A percentile compares a stretch with the other conserved stretches of the same genome.
phyloP scores from a whole-genome alignment of 768 basidiomycete species.

The Termitomyces eurrhizus region DNA sequence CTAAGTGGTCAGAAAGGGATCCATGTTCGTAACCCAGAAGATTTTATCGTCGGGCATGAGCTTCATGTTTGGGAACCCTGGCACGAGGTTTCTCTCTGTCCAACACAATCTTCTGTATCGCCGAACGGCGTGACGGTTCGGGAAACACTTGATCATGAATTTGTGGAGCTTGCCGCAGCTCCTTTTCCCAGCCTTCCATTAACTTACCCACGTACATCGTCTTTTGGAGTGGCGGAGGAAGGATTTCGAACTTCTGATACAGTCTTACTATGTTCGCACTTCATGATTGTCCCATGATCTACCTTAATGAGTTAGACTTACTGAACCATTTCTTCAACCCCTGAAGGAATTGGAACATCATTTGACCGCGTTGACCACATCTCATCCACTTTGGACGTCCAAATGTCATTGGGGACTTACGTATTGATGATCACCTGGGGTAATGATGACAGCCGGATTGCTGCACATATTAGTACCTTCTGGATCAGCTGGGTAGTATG shows the following conservation, averaged over 20 bases:
- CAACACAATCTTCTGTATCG: background rate
- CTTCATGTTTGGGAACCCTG: slow-evolving; percentile 50
- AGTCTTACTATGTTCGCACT: slow-evolving; percentile 29
- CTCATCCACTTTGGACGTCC: too few species aligned
- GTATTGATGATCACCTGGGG: too few species aligned
- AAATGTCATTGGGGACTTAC: too few species aligned
- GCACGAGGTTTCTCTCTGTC: slow-evolving; percentile 32
- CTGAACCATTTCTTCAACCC: background rate
- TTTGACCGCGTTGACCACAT: too few species aligned
- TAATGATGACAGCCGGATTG: too few species aligned
- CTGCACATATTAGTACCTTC: too few species aligned
- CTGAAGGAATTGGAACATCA: too few species aligned
- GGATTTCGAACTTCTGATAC: slow-evolving; percentile 16
- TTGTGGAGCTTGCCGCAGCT: slow-evolving; percentile 1
- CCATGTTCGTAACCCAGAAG: slow-evolving; percentile 29
- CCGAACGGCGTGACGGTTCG: background rate
- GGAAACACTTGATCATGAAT: background rate
- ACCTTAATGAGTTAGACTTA: background rate
- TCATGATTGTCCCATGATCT: slow-evolving; percentile 17
- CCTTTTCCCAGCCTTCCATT: slow-evolving; percentile 19
- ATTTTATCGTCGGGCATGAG: slow-evolving; percentile 35
- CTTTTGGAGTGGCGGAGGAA: slow-evolving; percentile 17
- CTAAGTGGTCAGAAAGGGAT: slow-evolving; percentile 16
- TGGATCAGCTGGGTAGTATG: too few species aligned
- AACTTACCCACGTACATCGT: slow-evolving; percentile 22